These are phyloP conservation scores for Phycomyces blakesleeanus DNA, from an alignment of 192 early-diverging fungal genomes.

Conservation along the genomic window DNA sequence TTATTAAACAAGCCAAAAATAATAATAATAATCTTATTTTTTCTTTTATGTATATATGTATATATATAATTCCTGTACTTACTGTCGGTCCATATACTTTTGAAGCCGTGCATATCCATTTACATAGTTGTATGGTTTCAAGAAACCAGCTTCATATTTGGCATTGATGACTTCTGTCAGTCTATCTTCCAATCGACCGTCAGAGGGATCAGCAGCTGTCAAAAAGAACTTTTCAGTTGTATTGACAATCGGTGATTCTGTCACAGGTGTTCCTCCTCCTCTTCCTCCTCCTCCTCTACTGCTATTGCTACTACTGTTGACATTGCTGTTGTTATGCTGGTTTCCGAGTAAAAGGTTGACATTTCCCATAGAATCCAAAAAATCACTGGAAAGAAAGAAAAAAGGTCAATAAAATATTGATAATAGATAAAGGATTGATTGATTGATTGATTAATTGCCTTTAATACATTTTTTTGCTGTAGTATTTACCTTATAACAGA, in stretches of 20 bases:
- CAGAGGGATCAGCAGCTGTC: constrained; percentile 88
- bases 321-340: background rate
- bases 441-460: no score
- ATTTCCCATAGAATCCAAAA: constrained; percentile 50
- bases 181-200: constrained; percentile 83
- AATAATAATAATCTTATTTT: no score
- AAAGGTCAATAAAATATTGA: no score
- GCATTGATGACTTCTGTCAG: constrained; percentile 91
- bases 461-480: background rate
- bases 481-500: constrained; percentile 53
- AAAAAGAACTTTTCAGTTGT: constrained; percentile 86
- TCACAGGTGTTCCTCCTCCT: no score
- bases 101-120: constrained; percentile 87
- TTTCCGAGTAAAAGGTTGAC: constrained; percentile 9
- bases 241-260: constrained; percentile 26
- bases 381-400: constrained; percentile 51
- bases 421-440: no score
- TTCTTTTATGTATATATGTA: no score
- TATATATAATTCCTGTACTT: constrained; percentile 7
- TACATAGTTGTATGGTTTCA: constrained; percentile 96
- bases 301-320: no score
- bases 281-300: no score
- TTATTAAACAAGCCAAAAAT: no score
- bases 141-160: constrained; percentile 91
- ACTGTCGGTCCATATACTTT: constrained; percentile 85